A percentile compares a stretch with the other conserved stretches of the same genome.
Conservation (phyloP, 2,329 filamentous ascomycete species). For the Cytospora piceicola region DNA sequence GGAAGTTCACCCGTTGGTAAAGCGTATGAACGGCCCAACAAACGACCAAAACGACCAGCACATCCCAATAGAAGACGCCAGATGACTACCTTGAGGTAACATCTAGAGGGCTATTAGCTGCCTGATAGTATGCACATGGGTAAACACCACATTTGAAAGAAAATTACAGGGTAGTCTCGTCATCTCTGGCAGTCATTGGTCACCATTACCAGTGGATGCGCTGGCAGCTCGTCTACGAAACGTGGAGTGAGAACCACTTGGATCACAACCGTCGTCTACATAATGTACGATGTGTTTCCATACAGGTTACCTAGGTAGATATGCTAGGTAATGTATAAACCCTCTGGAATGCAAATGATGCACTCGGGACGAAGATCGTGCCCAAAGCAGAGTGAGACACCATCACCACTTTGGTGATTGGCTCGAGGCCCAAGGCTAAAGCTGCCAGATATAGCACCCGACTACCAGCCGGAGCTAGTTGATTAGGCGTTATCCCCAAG, state of each 20-base stretch:
- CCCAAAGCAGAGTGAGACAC: background rate
- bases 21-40: background rate
- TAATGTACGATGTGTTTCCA: background rate
- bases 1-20: conserved; percentile 2
- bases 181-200: conserved; percentile 10
- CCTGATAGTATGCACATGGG: background rate
- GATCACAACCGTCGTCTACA: conserved; percentile 1
- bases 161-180: background rate
- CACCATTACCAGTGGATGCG: conserved; percentile 14
- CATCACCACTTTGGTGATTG: background rate
- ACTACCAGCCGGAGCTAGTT: background rate
- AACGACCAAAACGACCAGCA: conserved; percentile 9
- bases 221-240: conserved; percentile 24
- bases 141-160: background rate
- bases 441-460: conserved; percentile 4
- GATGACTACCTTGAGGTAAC: conserved; percentile 3
- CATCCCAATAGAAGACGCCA: conserved; percentile 7
- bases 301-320: background rate
- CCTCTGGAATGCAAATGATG: background rate
- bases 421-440: background rate
- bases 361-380: background rate
- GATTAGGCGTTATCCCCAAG: background rate
- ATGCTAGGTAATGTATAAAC: background rate
- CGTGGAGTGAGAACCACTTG: conserved; percentile 17
- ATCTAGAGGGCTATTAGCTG: background rate